phyloP scores from a whole-genome alignment of 345 rosid species.

The Pseudoturritis turrita region DNA sequence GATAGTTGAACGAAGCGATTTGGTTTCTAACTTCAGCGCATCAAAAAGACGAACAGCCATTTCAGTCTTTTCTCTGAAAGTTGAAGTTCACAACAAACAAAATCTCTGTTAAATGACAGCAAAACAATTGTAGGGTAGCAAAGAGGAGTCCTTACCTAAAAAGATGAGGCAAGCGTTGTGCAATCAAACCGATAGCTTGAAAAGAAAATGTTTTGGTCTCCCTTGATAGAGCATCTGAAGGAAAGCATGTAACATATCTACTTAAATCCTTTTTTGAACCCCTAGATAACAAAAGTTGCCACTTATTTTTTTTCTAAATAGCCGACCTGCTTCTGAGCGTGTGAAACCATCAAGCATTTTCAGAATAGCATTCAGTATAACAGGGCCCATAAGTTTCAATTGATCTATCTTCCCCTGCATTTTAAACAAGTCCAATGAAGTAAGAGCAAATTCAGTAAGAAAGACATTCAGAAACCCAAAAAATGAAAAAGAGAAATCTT shows the following conservation, averaged over 20 bases:
- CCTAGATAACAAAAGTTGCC: neutral
- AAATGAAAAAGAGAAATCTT: neutral
- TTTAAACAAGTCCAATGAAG: conserved; percentile 15
- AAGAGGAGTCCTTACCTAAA: conserved; percentile 58
- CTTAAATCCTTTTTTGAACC: conserved; percentile 7
- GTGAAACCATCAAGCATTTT: conserved; percentile 85
- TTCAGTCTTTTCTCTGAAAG: conserved; percentile 77
- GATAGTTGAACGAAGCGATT: conserved; percentile 63
- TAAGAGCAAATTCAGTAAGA: conserved; percentile 1
- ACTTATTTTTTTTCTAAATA: neutral
- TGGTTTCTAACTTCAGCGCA: conserved; percentile 73
- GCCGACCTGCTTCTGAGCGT: conserved; percentile 64
- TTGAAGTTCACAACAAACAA: conserved; percentile 1
- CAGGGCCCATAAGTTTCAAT: conserved; percentile 91
- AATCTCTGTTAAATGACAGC: conserved; percentile 7
- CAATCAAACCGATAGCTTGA: conserved; percentile 91
- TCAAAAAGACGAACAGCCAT: conserved; percentile 87
- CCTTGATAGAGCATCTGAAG: conserved; percentile 61
- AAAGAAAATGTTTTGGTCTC: conserved; percentile 76
- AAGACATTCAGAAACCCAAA: neutral
- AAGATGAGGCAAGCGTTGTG: conserved; percentile 84
- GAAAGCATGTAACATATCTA: conserved; percentile 12
- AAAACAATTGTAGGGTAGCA: conserved; percentile 19
- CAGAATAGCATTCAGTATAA: conserved; percentile 71
- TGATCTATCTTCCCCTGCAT: conserved; percentile 78